These are phyloP conservation scores for Telfairia occidentalis DNA, from an alignment of 331 rosid genomes.

Conservation along the genomic window DNA sequence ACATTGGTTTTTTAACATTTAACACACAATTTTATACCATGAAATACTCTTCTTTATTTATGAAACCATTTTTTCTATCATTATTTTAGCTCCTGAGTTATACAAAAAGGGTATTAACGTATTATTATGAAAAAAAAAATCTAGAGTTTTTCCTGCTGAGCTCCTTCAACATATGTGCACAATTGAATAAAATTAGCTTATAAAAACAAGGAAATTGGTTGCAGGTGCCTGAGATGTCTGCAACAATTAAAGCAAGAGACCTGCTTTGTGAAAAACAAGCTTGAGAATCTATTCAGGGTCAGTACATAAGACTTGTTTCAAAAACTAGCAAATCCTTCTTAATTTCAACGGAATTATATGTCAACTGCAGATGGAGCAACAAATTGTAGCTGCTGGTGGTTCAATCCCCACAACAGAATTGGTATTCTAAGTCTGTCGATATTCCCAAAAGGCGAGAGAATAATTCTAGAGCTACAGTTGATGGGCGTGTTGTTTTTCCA, in stretches of 20 bases:
- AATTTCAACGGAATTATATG: neutral
- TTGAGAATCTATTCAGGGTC: conserved; percentile 71
- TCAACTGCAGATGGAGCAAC: conserved; percentile 79
- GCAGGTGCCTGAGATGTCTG: conserved; percentile 76
- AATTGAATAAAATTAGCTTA: neutral
- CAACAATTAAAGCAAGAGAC: conserved; percentile 87
- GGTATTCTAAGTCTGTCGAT: conserved; percentile 26
- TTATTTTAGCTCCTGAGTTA: neutral
- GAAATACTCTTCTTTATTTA: neutral
- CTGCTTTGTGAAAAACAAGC: conserved; percentile 74
- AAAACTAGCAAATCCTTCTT: neutral
- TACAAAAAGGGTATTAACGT: neutral
- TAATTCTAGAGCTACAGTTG: neutral
- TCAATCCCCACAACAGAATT: conserved; percentile 54
- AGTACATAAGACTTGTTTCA: conserved; percentile 5
- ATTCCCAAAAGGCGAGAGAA: neutral
- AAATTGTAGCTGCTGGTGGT: conserved; percentile 90
- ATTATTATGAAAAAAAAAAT: neutral
- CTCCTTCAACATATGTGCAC: neutral
- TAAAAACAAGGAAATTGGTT: neutral
- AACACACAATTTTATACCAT: neutral
- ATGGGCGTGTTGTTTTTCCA: neutral
- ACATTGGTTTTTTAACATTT: neutral
- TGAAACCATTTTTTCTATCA: neutral
- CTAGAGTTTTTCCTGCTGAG: neutral